Evolutionary conservation across 495 filamentous ascomycete species (phyloP), one percentile per base, ranked within the genome.

Genomic region (Evansstolkia leycettana): DNA sequence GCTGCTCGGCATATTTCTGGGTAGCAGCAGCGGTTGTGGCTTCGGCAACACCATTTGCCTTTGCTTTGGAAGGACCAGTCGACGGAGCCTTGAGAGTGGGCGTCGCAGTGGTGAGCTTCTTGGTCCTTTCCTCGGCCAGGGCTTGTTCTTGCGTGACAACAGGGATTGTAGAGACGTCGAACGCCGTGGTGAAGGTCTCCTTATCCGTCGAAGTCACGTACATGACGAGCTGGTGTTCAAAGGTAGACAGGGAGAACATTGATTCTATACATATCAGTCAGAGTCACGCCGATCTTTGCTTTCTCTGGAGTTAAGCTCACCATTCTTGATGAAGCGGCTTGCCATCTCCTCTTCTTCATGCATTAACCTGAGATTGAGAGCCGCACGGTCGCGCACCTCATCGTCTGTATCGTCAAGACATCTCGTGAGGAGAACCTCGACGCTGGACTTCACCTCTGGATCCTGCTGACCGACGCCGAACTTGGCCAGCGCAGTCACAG

Each of bases 371-470:
- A 99, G 65, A 50, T 94, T 96, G 24, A 96, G 67, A 4, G 88
- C 90, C 28, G 92, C 90, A 48, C 90, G 85, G 54, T 99, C 90
- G 27, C 90, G 78, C 29, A 96, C 92, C 61, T 99, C 90, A 47
- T 99, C 90, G 62, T 99, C 90, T 6, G 82, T 86, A 57, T 99
- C 90, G 60, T 99, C 90, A 42, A 96, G 65, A 56, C 92, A 96
- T 42, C 92, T 72, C 17, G 84, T 89, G 27, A 99, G 78, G 36
- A 99, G 70, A 36, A 96, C 92, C 24, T 80, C 75, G 14, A 99
- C 86, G 52, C 87, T 94, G 20, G 82, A 74, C 73, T 96, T 96
- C 43, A 99, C 83, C 53, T 96, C 92, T 1, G 82, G 81, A 48
- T 95, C 89, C 60, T 93, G 90, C 57, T 94, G 92, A 27, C 86